Evolutionary conservation across 208 protist species (phyloP).

Genomic region (Leishmania tropica): DNA sequence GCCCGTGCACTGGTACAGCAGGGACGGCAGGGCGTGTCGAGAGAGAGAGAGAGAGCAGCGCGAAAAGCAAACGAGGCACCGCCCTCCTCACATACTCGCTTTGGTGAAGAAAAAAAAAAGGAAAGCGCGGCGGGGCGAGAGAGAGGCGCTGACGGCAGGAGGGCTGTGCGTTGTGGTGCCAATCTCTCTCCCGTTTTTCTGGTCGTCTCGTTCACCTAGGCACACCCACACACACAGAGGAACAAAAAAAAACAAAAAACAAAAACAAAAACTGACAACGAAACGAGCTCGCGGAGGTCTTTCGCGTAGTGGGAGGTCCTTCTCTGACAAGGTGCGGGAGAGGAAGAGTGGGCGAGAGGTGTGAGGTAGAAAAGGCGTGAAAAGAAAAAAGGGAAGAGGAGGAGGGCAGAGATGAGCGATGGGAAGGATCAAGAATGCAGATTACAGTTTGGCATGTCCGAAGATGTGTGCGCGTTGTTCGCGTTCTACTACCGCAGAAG

Average conservation of each 20-base stretch:
- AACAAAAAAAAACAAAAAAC: not conserved
- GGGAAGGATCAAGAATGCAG: not conserved
- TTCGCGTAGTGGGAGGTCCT: not conserved
- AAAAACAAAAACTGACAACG: not conserved
- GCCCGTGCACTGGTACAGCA: not conserved
- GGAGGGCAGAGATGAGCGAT: not conserved
- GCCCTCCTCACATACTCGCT: not conserved
- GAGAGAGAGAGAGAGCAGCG: not conserved
- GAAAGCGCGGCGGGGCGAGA: not conserved
- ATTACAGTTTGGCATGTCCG: not conserved
- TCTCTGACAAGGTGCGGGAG: not conserved
- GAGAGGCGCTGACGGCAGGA: not conserved
- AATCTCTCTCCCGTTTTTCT: not conserved
- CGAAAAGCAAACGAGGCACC: not conserved
- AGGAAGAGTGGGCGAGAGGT: not conserved
- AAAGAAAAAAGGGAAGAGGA: not conserved
- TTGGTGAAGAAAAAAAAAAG: not conserved
- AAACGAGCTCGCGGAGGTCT: not conserved
- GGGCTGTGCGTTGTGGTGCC: no score
- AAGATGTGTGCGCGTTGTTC: not conserved
- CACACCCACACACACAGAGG: not conserved
- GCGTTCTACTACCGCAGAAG: not conserved
- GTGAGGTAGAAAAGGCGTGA: no score
- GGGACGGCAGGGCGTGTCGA: not conserved
- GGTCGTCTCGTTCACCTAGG: not conserved